Evolutionary conservation across 306 rosid genomes (phyloP).

Genomic region (Medicago truncatula): MtrunA17r5.0-ANR NC_053045.1:27531501-27532000

Average conservation of each 20-base stretch:
- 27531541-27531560: too few relatives aligned
- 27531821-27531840: neutral
- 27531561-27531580: too few relatives aligned
- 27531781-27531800: too few relatives aligned
- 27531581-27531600: too few relatives aligned
- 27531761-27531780: too few relatives aligned
- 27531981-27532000: slow-evolving; percentile 65
- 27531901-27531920: slow-evolving; percentile 57
- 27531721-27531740: too few relatives aligned
- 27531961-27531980: slow-evolving; percentile 86
- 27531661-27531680: neutral
- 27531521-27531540: too few relatives aligned
- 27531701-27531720: neutral
- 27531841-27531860: slow-evolving; percentile 9
- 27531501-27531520: too few relatives aligned
- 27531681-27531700: neutral
- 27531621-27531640: too few relatives aligned
- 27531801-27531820: neutral
- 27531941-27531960: slow-evolving; percentile 73
- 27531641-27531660: too few relatives aligned
- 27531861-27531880: slow-evolving; percentile 69
- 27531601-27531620: too few relatives aligned
- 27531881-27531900: slow-evolving; percentile 75
- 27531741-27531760: too few relatives aligned
- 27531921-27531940: slow-evolving; percentile 61